Conservation (phyloP, 176 grass and related monocot genomes). For the Calamus simplicifolius region DNA sequence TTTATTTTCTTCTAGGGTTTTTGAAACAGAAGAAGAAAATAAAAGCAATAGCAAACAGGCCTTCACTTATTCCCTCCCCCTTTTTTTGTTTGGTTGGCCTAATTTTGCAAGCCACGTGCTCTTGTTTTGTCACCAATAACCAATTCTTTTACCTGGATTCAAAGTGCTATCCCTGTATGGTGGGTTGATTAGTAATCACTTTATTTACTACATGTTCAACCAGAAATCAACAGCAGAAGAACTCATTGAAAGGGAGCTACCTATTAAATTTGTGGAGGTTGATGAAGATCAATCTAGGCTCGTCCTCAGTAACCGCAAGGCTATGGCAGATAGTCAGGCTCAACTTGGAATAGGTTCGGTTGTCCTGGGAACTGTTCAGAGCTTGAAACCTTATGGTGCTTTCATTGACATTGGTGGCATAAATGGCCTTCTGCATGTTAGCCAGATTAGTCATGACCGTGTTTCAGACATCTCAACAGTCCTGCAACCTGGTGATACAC, state of each 20-base stretch:
- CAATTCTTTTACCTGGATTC: no score
- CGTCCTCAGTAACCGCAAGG: constrained; percentile 93
- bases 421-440: constrained; percentile 95
- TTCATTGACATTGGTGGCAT: constrained; percentile 95
- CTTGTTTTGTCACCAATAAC: no score
- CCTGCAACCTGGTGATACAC: constrained; percentile 78
- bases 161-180: no score
- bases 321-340: constrained; percentile 88
- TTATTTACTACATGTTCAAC: constrained; percentile 1
- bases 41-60: no score
- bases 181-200: no score
- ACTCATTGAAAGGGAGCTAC: constrained; percentile 64
- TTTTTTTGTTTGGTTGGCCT: no score
- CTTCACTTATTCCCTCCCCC: no score
- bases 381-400: constrained; percentile 86
- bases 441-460: constrained; percentile 97
- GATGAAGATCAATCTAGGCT: constrained; percentile 87
- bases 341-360: constrained; percentile 95
- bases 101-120: no score
- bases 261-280: constrained; percentile 87
- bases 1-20: no score
- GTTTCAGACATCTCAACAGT: constrained; percentile 89
- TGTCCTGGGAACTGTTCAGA: constrained; percentile 87
- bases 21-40: no score
- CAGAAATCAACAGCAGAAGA: constrained; percentile 75